These are phyloP conservation scores for Dianthus caryophyllus DNA, from an alignment of 148 eudicot species.

Conservation along the genomic window DNA sequence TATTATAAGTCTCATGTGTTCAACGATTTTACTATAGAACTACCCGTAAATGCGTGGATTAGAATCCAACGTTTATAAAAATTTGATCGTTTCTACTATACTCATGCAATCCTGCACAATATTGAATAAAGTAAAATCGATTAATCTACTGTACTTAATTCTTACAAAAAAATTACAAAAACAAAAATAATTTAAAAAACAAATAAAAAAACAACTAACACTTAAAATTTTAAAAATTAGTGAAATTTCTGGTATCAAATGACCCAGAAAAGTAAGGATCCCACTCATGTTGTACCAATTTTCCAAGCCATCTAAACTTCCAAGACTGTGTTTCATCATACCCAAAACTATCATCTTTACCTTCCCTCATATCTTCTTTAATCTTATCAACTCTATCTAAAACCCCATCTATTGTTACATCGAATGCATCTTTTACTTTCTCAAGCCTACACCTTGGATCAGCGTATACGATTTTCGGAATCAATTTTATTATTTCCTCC, in stretches of 20 bases:
- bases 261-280: constrained; percentile 49
- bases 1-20: no score
- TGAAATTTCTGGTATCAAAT: constrained; percentile 34
- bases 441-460: constrained; percentile 45
- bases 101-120: no score
- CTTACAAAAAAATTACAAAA: no score
- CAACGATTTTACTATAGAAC: no score
- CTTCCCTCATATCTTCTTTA: constrained; percentile 34
- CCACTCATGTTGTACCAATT: constrained; percentile 36
- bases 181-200: no score
- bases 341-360: constrained; percentile 37
- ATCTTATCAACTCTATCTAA: constrained; percentile 33
- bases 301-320: constrained; percentile 46
- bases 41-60: no score
- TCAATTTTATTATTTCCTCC: constrained; percentile 45
- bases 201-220: no score
- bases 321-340: constrained; percentile 44
- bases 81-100: no score
- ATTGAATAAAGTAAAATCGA: no score
- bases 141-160: no score
- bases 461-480: constrained; percentile 57
- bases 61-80: no score
- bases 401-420: constrained; percentile 45
- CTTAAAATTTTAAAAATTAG: constrained; percentile 28
- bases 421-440: constrained; percentile 62